These are phyloP conservation scores for Hevea brasiliensis DNA, from an alignment of 345 rosid genomes.

Conservation along the genomic window DNA sequence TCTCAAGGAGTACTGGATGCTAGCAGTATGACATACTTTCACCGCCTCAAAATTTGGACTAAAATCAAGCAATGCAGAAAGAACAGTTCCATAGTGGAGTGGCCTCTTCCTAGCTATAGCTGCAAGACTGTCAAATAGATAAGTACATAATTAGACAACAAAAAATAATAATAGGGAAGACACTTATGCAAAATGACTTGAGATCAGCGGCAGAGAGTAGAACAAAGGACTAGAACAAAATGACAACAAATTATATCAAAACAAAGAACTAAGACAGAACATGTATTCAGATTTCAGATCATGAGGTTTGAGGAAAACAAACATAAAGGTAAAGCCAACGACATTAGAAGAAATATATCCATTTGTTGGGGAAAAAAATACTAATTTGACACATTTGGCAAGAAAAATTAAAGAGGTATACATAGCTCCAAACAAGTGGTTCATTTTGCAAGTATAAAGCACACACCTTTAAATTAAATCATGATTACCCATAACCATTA, in stretches of 20 bases:
- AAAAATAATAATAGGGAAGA: conserved; percentile 1
- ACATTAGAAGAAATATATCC: not conserved
- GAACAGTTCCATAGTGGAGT: conserved; percentile 57
- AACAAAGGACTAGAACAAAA: not conserved
- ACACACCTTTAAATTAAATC: not conserved
- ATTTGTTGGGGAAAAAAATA: too few species aligned
- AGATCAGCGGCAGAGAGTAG: not conserved
- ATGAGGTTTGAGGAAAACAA: not conserved
- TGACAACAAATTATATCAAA: not conserved
- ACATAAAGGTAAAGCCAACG: too few species aligned
- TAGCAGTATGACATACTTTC: conserved; percentile 65
- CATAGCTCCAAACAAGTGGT: not conserved
- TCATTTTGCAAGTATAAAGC: not conserved
- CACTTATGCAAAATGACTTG: not conserved
- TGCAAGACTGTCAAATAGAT: conserved; percentile 75
- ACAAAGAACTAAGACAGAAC: not conserved
- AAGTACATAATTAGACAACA: conserved; percentile 31
- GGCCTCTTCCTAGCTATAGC: conserved; percentile 87
- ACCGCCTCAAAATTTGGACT: conserved; percentile 54
- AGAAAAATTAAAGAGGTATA: not conserved
- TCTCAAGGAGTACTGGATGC: conserved; percentile 80
- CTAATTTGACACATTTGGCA: not conserved
- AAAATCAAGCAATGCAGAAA: conserved; percentile 78
- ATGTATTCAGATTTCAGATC: not conserved
- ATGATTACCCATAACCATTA: not conserved